These are phyloP conservation scores for Cucurbita argyrosperma DNA, from an alignment of 306 rosid species.

Conservation along the genomic window DNA sequence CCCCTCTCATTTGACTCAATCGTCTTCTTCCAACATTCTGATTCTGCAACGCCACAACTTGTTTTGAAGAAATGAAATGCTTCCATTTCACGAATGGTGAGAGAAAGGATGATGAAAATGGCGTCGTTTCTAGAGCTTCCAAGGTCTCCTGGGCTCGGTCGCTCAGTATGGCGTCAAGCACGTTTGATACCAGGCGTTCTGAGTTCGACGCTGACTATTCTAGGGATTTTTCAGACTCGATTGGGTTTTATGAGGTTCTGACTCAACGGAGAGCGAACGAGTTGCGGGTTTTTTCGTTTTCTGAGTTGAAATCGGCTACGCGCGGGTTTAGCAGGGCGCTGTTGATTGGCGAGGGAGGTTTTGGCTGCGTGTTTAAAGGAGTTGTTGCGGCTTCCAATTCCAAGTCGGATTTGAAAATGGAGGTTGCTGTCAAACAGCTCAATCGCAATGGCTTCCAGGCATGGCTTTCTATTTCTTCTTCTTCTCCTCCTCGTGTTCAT, in stretches of 20 bases:
- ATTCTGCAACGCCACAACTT: background rate
- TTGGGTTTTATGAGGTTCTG: conserved; percentile 40
- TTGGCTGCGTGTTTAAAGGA: conserved; percentile 77
- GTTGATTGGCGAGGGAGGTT: conserved; percentile 87
- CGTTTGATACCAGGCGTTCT: conserved; percentile 47
- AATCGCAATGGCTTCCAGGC: conserved; percentile 94
- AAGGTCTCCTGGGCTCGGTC: conserved; percentile 89
- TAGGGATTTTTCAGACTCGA: conserved; percentile 44
- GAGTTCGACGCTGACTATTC: conserved; percentile 46
- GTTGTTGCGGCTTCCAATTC: conserved; percentile 9
- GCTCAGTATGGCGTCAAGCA: conserved; percentile 66
- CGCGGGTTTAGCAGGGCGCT: conserved; percentile 56
- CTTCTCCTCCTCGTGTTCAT: background rate
- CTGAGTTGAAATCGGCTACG: conserved; percentile 66
- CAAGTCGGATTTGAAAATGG: conserved; percentile 14
- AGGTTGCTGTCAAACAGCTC: conserved; percentile 85
- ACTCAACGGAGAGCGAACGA: conserved; percentile 56
- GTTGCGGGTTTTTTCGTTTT: conserved; percentile 54
- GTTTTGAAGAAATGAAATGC: conserved; percentile 44
- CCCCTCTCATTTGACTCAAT: conserved; percentile 10
- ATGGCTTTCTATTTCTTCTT: conserved; percentile 9
- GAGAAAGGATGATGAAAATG: conserved; percentile 26
- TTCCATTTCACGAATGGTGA: conserved; percentile 67
- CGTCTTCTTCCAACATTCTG: background rate
- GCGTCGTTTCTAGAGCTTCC: conserved; percentile 36